phyloP scores from a whole-genome alignment of 805 yeast species.

The Candida coleopterorum region DNA sequence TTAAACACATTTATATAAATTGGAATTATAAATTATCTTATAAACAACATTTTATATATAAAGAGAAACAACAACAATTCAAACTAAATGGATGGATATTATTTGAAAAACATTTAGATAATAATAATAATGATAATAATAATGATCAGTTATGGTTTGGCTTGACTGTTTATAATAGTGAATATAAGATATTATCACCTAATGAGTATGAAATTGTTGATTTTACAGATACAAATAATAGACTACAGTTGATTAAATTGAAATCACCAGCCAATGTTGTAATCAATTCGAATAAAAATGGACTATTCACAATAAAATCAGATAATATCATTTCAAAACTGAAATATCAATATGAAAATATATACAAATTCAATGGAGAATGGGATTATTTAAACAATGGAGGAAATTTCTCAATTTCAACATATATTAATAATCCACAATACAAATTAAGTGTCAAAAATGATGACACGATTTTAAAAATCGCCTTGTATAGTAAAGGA shows the following conservation, averaged over 20 bases:
- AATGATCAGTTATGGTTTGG: too few relatives aligned
- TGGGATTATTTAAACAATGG: slow-evolving; percentile 49
- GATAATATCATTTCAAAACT: slow-evolving; percentile 28
- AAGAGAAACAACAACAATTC: slow-evolving; percentile 13
- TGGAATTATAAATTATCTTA: slow-evolving; percentile 45
- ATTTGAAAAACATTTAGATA: slow-evolving; percentile 44
- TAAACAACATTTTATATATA: slow-evolving; percentile 13
- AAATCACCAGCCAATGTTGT: slow-evolving; percentile 22
- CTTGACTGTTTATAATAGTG: slow-evolving; percentile 20
- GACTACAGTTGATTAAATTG: slow-evolving; percentile 33
- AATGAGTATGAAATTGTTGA: slow-evolving; percentile 18
- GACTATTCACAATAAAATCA: slow-evolving; percentile 25
- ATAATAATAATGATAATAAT: slow-evolving; percentile 1
- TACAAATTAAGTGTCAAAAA: slow-evolving; percentile 25
- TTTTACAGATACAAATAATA: slow-evolving; percentile 28
- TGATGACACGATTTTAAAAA: slow-evolving; percentile 13
- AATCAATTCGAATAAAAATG: slow-evolving; percentile 16
- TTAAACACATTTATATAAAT: slow-evolving; percentile 57
- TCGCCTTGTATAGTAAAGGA: slow-evolving; percentile 18
- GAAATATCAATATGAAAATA: slow-evolving; percentile 14
- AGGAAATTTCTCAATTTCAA: slow-evolving; percentile 48
- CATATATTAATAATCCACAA: slow-evolving; percentile 55
- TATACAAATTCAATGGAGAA: slow-evolving; percentile 24
- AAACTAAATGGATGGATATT: slow-evolving; percentile 38
- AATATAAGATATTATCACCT: slow-evolving; percentile 19